phyloP scores from a whole-genome alignment of 2,329 filamentous ascomycete genomes.

The Xylariales sp. region DNA sequence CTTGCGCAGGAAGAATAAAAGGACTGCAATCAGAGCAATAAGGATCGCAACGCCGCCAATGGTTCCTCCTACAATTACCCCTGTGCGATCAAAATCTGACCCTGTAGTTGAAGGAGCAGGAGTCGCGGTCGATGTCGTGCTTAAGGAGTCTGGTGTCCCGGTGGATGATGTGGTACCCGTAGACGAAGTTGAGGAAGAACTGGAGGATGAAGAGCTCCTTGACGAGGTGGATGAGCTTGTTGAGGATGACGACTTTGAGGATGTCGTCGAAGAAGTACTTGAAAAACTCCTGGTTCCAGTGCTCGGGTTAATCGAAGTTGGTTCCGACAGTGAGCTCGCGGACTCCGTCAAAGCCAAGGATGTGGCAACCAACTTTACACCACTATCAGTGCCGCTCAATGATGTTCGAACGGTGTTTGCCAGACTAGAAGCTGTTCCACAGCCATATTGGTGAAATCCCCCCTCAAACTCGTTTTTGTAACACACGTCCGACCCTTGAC shows the following conservation, averaged over 20 bases:
- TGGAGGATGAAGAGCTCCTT: conserved; percentile 11
- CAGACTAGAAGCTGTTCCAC: conserved; percentile 43
- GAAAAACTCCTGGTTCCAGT: conserved; percentile 18
- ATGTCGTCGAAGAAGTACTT: conserved; percentile 12
- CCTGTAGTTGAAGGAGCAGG: conserved; percentile 12
- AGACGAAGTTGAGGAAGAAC: conserved; percentile 11
- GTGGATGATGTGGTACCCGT: conserved; percentile 10
- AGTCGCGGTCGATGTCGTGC: conserved; percentile 4
- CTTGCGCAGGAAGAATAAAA: conserved; percentile 40
- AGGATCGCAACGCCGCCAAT: conserved; percentile 47
- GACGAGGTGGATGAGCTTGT: conserved; percentile 13
- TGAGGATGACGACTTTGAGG: conserved; percentile 15
- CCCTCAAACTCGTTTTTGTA: conserved; percentile 52
- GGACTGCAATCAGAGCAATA: conserved; percentile 35
- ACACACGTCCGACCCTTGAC: conserved; percentile 45
- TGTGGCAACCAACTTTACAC: conserved; percentile 34
- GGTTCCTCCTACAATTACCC: conserved; percentile 50
- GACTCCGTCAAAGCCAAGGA: conserved; percentile 36
- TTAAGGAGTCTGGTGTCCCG: conserved; percentile 10
- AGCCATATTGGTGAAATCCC: conserved; percentile 54
- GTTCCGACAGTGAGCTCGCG: conserved; percentile 32
- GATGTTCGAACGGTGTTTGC: conserved; percentile 45
- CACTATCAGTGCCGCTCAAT: conserved; percentile 37
- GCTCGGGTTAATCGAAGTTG: conserved; percentile 35
- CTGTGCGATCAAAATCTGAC: conserved; percentile 29